A percentile compares a stretch with the other conserved stretches of the same genome.
phyloP scores from a whole-genome alignment of 305 asterid genomes.

The Plantago coronopus region DNA sequence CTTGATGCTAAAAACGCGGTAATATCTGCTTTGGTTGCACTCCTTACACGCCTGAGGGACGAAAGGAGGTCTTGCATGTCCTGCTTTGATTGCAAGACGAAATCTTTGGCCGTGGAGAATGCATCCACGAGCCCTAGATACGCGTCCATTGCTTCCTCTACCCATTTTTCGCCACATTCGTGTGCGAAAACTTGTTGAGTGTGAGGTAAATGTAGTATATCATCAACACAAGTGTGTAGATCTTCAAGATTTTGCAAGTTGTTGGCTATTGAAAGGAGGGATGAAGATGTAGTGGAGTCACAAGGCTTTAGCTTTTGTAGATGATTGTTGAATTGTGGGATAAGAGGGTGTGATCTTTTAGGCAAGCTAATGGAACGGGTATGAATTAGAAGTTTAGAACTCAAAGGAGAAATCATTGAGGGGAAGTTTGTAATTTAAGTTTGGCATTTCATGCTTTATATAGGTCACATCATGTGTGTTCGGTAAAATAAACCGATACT shows the following conservation, averaged over 20 bases:
- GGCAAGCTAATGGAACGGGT: constrained; percentile 48
- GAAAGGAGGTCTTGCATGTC: constrained; percentile 30
- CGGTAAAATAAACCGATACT: no score
- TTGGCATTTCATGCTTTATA: no score
- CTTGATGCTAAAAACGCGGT: constrained; percentile 21
- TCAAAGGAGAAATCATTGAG: constrained; percentile 39
- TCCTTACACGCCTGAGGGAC: constrained; percentile 28
- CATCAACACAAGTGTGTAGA: constrained; percentile 23
- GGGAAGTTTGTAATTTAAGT: no score
- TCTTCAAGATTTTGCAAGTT: constrained; percentile 22
- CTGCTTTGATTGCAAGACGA: constrained; percentile 26
- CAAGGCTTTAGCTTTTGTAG: constrained; percentile 13
- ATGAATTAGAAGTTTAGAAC: constrained; percentile 25
- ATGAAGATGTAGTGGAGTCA: constrained; percentile 17
- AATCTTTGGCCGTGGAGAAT: constrained; percentile 32
- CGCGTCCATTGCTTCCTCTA: constrained; percentile 32
- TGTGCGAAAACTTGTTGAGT: constrained; percentile 30
- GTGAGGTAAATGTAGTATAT: constrained; percentile 29
- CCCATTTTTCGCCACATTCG: constrained; percentile 26
- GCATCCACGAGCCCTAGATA: constrained; percentile 40
- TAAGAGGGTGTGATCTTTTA: constrained; percentile 38
- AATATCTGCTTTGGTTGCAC: constrained; percentile 24
- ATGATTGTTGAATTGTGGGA: constrained; percentile 32
- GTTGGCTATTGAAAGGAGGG: constrained; percentile 25
- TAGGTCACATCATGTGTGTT: no score